Evolutionary conservation across 192 early-diverging fungal genomes (phyloP), one percentile per base, ranked within the genome.

Genomic region (Backusella psychrophila): DNA sequence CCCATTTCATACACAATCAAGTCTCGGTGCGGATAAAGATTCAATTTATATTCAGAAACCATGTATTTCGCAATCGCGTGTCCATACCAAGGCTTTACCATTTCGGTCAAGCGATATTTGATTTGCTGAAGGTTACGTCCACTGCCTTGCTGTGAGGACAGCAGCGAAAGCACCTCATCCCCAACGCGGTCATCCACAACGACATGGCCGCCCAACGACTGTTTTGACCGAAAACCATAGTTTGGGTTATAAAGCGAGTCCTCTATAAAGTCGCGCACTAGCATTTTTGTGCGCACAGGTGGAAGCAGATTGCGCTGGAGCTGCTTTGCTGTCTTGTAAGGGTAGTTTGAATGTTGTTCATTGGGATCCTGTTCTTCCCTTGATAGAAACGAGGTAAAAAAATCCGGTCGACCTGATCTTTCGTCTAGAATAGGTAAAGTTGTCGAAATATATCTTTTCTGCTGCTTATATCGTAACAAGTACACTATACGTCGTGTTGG

Each of bases 141-240:
- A 26, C 56, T 3, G 38, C 38, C 56, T 14, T 63, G 56, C 42
- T 71, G 41, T 49, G 41, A 4, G 46, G 70, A 49, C 23, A 38
- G 35, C 23, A 63, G 12, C 21, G 56, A 69, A 19, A 39, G 19
- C 23, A 41, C 38, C 9, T 69, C 35, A 69, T 69, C 68, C 3
- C 38, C 68, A 21, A 39, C 68, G 4, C 38, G 36, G 12, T 69
- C 68, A 35, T 41, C 38, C 39, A 39, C 34, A 0, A 39, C 36
- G 1, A 69, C 34, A 23, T 69, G 35, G 21, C 38, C 68, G 12
- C 21, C 17, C 68, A 36, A 6, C 6, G 95, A 96, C 69, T 96
- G 92, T 75, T 94, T 96, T 3, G 95, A 96, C 84, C 98, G 97
- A 84, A 98, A 99, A 1, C 98, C 98, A 80, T 98, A 98, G 71